Evolutionary conservation across 2,329 filamentous ascomycete species (phyloP), one percentile per base, ranked within the genome.

Genomic region (Fonsecaea pugnacius): DNA sequence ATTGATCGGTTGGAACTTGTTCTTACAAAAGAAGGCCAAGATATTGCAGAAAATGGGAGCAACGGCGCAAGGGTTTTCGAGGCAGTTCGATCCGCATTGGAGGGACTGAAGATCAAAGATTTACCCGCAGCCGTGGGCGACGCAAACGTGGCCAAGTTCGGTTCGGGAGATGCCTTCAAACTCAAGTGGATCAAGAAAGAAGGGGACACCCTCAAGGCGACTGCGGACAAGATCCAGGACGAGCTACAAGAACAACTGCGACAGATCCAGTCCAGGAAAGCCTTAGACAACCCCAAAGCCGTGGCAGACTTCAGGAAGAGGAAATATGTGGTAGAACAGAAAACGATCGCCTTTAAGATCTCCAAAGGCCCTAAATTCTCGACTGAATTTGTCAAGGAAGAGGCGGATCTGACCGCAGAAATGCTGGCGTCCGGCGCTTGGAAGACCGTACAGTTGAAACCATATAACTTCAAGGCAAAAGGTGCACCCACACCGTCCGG

Each of bases 121-220:
- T 81, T 93, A 62, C 79, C 81, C 35, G 77, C 77, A 58, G 73
- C 80, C 60, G 78, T 80, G 52, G 79, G 78, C 58, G 79, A 80
- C 71, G 64, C 68, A 30, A 78, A 80, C 32, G 78, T 76, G 56
- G 79, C 79, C 62, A 81, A 80, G 80, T 83, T 97, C 66, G 95
- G 95, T n/a, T 90, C 95, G 76, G 92, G 92, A 72, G 96, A 95
- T 80, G 94, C 94, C 36, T 96, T 98, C 82, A 96, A 85, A 78
- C 82, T 83, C 72, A 86, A 85, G 70, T 89, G 87, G 87, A 84
- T 89, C 67, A 87, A 87, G 76, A 89, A 88, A 74, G 84, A 87
- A 69, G 80, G 81, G 53, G 81, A 87, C 64, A 78, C 83, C 57
- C 76, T 87, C 65, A 80, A 84, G 64, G 80, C 83, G 57, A 77